Evolutionary conservation across 306 rosid genomes (phyloP), one percentile per base, ranked within the genome.

Genomic region (barrel medic (Medicago truncatula)): DNA sequence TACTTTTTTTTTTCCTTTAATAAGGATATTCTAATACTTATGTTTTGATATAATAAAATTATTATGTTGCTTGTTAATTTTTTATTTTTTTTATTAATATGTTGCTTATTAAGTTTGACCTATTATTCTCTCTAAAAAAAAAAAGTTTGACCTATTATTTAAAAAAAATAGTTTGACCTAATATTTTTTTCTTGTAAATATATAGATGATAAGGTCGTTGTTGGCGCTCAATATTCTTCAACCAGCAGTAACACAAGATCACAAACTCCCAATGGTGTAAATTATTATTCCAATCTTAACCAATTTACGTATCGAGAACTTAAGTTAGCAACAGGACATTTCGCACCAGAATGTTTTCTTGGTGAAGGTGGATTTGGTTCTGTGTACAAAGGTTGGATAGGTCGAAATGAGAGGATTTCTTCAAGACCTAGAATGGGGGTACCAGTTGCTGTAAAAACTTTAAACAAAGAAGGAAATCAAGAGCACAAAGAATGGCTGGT

Each of bases 401-500:
- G 49, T 17, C 79, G 31, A 2, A 12, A 63, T 13, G 88, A 82
- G 9, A 72, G 56, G 38, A 15, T 83, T 74, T 85, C 82, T 17
- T 63, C 85, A 56, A 83, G 76, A 66, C 73, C 88, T 40, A 83
- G 79, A 69, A 7, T 13, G 1, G 85, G 85, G 50, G 18, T 89
- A 1, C 76, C 93, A 0, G 86, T 89, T 70, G 97, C 96, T 1
- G 93, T 92, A 1, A 92, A 88, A 78, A 75, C 81, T 20, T 90
- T 88, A 8, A 88, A 88, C 76, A 79, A 9, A 34, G 77, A 67
- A 9, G 91, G 87, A 39, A 61, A 66, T 16, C 96, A 92, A 73
- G 91, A 90, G 5, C 90, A 89, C 12, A 86, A 39, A 16, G 97
- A 91, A 82, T 92, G 96, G 96, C 82, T 86, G 75, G 96, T 60